Evolutionary conservation across 2,329 filamentous ascomycete genomes (phyloP).

Genomic region (Sphaceloma murrayae): DNA sequence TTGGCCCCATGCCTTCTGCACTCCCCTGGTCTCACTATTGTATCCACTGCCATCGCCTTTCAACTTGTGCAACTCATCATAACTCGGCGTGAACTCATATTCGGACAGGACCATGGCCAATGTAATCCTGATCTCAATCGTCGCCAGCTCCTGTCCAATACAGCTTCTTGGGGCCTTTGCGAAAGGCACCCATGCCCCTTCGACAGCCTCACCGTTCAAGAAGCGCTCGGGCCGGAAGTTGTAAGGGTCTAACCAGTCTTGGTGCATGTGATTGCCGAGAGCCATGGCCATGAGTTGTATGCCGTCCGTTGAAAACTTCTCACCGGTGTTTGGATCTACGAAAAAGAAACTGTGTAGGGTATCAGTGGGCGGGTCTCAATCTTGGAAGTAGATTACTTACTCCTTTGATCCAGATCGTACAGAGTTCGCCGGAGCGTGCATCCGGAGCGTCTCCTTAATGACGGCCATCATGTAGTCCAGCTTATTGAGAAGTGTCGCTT

Average conservation of each 20-base stretch:
- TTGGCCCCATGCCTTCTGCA: slow-evolving; percentile 27
- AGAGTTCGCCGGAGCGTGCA: slow-evolving; percentile 43
- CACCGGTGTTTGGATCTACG: slow-evolving; percentile 36
- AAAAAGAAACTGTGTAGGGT: slow-evolving; percentile 31
- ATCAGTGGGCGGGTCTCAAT: not conserved
- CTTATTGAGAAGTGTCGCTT: slow-evolving; percentile 41
- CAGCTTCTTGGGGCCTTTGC: slow-evolving; percentile 47
- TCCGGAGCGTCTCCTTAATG: slow-evolving; percentile 45
- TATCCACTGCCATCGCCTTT: slow-evolving; percentile 30
- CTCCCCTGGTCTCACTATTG: slow-evolving; percentile 22
- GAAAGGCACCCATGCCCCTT: slow-evolving; percentile 47
- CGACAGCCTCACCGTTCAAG: slow-evolving; percentile 28
- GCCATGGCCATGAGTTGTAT: slow-evolving; percentile 36
- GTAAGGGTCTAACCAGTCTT: slow-evolving; percentile 29
- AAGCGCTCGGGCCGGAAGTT: slow-evolving; percentile 43
- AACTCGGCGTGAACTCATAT: slow-evolving; percentile 40
- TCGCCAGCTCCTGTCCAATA: slow-evolving; percentile 48
- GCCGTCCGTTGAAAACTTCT: slow-evolving; percentile 36
- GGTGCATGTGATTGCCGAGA: slow-evolving; percentile 31
- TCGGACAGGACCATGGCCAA: slow-evolving; percentile 42
- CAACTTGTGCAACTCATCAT: slow-evolving; percentile 29
- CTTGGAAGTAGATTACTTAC: slow-evolving; percentile 1
- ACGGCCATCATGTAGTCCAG: slow-evolving; percentile 45
- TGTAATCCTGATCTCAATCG: slow-evolving; percentile 44
- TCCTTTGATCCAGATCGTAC: slow-evolving; percentile 30